Percentiles rank a stretch among this genome's conserved stretches.
Conservation (phyloP, 768 basidiomycete genomes). For the Lyophyllum shimeji region DNA sequence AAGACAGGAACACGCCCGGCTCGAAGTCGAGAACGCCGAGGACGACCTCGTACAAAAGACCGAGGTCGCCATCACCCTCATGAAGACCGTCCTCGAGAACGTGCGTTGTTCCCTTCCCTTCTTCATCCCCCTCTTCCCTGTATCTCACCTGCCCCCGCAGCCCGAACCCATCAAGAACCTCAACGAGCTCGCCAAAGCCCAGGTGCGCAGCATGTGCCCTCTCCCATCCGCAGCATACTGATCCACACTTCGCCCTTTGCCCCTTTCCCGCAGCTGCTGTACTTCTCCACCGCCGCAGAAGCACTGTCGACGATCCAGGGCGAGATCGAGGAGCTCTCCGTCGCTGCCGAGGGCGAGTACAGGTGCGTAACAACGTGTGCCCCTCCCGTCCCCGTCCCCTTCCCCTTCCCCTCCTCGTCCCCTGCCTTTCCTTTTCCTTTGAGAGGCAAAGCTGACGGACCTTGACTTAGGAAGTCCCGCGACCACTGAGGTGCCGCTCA, state of each 20-base stretch:
- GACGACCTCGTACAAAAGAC: constrained; percentile 98
- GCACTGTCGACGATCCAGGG: constrained; percentile 80
- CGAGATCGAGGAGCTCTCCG: constrained; percentile 90
- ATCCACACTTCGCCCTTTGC: neutral
- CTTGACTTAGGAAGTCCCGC: constrained; percentile 70
- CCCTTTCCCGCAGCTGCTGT: constrained; percentile 49
- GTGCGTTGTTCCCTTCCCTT: constrained; percentile 45
- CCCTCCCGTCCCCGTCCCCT: neutral
- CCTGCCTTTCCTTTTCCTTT: neutral
- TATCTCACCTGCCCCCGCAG: constrained; percentile 35
- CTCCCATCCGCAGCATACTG: neutral
- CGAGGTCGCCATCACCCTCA: constrained; percentile 92
- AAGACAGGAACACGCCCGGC: constrained; percentile 87
- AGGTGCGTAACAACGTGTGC: constrained; percentile 56
- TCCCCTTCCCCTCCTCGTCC: no score
- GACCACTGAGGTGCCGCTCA: constrained; percentile 72
- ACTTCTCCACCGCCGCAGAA: constrained; percentile 76
- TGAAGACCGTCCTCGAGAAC: constrained; percentile 99
- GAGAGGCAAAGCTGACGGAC: neutral
- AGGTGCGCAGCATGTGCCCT: constrained; percentile 37
- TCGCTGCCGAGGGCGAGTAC: constrained; percentile 94
- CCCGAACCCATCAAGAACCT: constrained; percentile 96
- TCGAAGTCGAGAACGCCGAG: constrained; percentile 91
- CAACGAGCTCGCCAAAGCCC: constrained; percentile 89
- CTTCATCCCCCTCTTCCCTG: neutral